phyloP scores from a whole-genome alignment of 1,139 yeast species.

The Pichiaceae sp. region DNA sequence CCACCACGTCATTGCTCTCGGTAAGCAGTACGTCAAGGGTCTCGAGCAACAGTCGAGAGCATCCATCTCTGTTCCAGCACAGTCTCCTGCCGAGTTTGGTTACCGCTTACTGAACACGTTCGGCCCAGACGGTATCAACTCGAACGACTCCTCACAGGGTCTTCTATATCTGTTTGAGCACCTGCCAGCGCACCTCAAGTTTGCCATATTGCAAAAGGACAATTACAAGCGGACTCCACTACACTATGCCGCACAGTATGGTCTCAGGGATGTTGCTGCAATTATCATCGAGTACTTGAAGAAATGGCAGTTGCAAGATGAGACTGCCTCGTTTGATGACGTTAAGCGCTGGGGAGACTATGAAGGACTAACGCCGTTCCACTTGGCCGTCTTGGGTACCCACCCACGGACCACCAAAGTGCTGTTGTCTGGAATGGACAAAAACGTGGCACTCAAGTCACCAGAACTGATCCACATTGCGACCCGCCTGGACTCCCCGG shows the following conservation, averaged over 20 bases:
- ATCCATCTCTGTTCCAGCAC: slow-evolving; percentile 17
- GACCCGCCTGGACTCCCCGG: slow-evolving; percentile 56
- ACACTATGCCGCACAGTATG: slow-evolving; percentile 87
- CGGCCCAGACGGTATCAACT: slow-evolving; percentile 63
- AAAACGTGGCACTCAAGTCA: slow-evolving; percentile 29
- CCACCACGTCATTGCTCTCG: slow-evolving; percentile 69
- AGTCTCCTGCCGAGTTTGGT: slow-evolving; percentile 37
- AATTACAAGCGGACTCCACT: slow-evolving; percentile 76
- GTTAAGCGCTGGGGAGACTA: slow-evolving; percentile 69
- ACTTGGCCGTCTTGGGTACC: slow-evolving; percentile 71
- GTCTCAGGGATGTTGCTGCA: slow-evolving; percentile 56
- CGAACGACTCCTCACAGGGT: slow-evolving; percentile 45
- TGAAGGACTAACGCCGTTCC: slow-evolving; percentile 76
- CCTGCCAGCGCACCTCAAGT: slow-evolving; percentile 43
- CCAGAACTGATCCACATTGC: slow-evolving; percentile 60
- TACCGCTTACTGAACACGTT: slow-evolving; percentile 34
- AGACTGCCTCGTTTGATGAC: slow-evolving; percentile 48
- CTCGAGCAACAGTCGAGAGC: slow-evolving; percentile 25
- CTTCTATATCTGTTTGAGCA: slow-evolving; percentile 44
- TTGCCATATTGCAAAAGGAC: slow-evolving; percentile 57
- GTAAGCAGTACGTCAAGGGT: slow-evolving; percentile 35
- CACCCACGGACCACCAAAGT: slow-evolving; percentile 72
- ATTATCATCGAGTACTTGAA: slow-evolving; percentile 45
- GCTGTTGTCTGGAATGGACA: slow-evolving; percentile 40
- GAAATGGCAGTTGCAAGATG: slow-evolving; percentile 44